phyloP scores from a whole-genome alignment of 2,329 filamentous ascomycete species.

The Raffaelea arxii region DNA sequence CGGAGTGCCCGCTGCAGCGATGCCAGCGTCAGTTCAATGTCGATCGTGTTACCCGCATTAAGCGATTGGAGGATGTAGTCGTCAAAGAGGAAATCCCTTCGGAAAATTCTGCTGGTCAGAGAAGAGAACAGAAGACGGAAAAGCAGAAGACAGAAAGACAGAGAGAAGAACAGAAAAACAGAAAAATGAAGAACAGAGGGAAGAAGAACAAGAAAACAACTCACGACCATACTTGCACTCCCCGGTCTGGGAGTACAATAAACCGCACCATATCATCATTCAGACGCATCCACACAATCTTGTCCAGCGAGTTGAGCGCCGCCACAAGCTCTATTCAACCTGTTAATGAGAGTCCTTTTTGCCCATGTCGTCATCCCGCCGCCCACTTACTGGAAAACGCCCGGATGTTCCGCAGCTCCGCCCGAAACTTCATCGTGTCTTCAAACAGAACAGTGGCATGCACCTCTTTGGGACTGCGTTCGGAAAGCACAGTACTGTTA shows the following conservation, averaged over 20 bases:
- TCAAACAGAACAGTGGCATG: background rate
- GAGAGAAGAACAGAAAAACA: background rate
- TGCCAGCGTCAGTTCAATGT: slow-evolving; percentile 86
- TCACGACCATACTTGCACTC: slow-evolving; percentile 93
- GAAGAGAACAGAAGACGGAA: background rate
- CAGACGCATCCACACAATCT: slow-evolving; percentile 83
- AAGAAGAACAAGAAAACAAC: slow-evolving; percentile 22
- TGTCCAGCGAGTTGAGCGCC: slow-evolving; percentile 58
- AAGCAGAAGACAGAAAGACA: background rate
- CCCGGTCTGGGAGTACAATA: slow-evolving; percentile 89
- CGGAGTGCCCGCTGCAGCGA: slow-evolving; percentile 85
- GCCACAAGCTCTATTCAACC: slow-evolving; percentile 47
- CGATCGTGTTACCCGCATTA: slow-evolving; percentile 77
- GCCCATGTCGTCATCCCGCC: background rate
- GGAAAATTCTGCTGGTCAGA: slow-evolving; percentile 5
- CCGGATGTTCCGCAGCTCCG: slow-evolving; percentile 55
- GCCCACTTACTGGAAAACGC: slow-evolving; percentile 48
- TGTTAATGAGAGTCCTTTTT: background rate
- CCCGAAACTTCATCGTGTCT: slow-evolving; percentile 24
- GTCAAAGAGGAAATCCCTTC: slow-evolving; percentile 72
- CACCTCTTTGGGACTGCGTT: slow-evolving; percentile 2
- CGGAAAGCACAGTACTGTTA: background rate
- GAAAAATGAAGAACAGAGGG: background rate
- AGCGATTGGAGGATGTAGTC: slow-evolving; percentile 79
- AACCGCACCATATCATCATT: slow-evolving; percentile 83